phyloP scores from a whole-genome alignment of 2,329 filamentous ascomycete genomes.

The Calonectria pteridis region DNA sequence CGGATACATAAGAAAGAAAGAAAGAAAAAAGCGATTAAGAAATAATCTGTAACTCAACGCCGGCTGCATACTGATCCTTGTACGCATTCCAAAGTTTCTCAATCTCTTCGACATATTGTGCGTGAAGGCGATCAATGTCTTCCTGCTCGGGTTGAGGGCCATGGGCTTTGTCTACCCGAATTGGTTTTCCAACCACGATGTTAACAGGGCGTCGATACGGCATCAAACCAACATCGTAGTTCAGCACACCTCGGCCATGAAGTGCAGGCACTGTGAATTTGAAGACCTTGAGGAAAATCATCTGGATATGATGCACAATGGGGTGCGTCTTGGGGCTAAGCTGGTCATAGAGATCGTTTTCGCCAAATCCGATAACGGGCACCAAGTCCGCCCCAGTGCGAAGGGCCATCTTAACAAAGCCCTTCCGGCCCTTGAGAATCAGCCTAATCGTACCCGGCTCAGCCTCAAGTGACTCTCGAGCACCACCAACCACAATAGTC shows the following conservation, averaged over 20 bases:
- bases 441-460: conserved; percentile 82
- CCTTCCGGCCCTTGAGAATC: conserved; percentile 86
- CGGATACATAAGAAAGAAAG: not conserved
- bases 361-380: conserved; percentile 91
- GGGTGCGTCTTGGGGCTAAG: conserved; percentile 83
- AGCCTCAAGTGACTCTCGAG: conserved; percentile 90
- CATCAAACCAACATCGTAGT: conserved; percentile 97
- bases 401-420: conserved; percentile 94
- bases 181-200: conserved; percentile 88
- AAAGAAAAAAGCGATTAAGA: conserved; percentile 53
- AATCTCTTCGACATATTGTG: conserved; percentile 81
- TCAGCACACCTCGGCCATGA: conserved; percentile 92
- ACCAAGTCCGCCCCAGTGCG: conserved; percentile 94
- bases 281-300: conserved; percentile 85
- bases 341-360: conserved; percentile 97
- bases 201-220: conserved; percentile 91
- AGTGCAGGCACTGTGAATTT: conserved; percentile 95
- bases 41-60: conserved; percentile 76
- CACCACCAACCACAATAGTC: conserved; percentile 94
- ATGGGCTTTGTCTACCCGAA: conserved; percentile 73
- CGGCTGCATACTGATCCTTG: conserved; percentile 79
- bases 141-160: conserved; percentile 73
- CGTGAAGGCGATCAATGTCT: conserved; percentile 86
- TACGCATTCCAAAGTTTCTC: conserved; percentile 80
- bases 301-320: conserved; percentile 82